Percentiles rank a stretch among this genome's conserved stretches.
These are phyloP conservation scores for Phytophthora pini DNA, from an alignment of 352 stramenopile genomes.

Conservation along the genomic window DNA sequence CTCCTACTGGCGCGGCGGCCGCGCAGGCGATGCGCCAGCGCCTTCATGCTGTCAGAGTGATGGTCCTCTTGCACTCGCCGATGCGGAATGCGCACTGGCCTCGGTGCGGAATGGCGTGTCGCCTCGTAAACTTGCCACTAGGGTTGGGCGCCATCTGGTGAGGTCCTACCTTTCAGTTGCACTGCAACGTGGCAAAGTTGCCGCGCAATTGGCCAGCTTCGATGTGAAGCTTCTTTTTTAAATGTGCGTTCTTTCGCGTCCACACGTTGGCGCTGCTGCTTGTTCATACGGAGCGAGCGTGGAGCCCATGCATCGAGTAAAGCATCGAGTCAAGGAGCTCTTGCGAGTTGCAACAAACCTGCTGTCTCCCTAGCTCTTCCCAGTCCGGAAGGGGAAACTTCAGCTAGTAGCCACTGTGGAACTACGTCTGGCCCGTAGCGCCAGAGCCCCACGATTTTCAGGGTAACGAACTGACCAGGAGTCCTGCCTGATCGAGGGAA, in stretches of 20 bases:
- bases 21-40: conserved; percentile 43
- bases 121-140: conserved; percentile 19
- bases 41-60: conserved; percentile 42
- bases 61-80: conserved; percentile 2
- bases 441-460: conserved; percentile 10
- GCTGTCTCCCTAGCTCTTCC: too few relatives aligned
- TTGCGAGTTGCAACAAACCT: not conserved
- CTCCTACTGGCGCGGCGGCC: conserved; percentile 18
- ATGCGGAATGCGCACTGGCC: conserved; percentile 17
- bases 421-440: conserved; percentile 6
- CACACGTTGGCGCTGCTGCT: conserved; percentile 20
- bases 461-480: conserved; percentile 9
- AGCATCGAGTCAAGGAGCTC: too few relatives aligned
- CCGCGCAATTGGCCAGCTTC: not conserved
- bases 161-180: conserved; percentile 24
- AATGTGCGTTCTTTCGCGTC: conserved; percentile 30
- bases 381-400: not conserved
- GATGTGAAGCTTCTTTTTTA: conserved; percentile 1
- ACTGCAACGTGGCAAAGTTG: conserved; percentile 26
- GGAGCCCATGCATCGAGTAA: not conserved
- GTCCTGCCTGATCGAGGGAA: too few relatives aligned
- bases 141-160: conserved; percentile 15
- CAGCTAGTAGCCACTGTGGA: not conserved
- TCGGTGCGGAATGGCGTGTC: conserved; percentile 4
- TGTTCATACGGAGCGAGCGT: not conserved